Evolutionary conservation across 2,329 filamentous ascomycete genomes (phyloP).

Genomic region (Monosporascus sp.): DNA sequence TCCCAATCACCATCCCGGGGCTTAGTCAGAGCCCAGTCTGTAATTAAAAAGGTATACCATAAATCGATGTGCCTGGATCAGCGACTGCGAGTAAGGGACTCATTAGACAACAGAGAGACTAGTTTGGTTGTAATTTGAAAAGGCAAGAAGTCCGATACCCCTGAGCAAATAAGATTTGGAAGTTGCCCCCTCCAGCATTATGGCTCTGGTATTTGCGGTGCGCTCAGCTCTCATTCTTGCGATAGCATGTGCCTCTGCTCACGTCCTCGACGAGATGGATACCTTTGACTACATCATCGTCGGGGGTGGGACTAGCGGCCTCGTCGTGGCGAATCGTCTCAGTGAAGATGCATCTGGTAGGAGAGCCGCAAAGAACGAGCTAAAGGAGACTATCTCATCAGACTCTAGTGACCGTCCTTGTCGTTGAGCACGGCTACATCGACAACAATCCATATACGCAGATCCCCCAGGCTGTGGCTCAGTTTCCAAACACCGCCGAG

Average conservation of each 20-base stretch:
- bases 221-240: background rate
- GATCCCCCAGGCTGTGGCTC: slow-evolving; percentile 3
- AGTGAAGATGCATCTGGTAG: slow-evolving; percentile 1
- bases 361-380: background rate
- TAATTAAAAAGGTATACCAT: no score
- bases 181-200: background rate
- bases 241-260: background rate
- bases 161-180: no score
- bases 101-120: no score
- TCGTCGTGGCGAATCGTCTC: slow-evolving; percentile 5
- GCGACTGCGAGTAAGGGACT: no score
- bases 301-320: slow-evolving; percentile 5
- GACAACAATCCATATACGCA: background rate
- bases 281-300: slow-evolving; percentile 7
- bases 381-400: no score
- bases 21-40: no score
- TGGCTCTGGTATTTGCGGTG: background rate
- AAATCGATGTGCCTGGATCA: no score
- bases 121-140: no score
- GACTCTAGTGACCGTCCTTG: slow-evolving; percentile 1
- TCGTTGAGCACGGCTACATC: slow-evolving; percentile 6
- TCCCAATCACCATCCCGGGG: no score
- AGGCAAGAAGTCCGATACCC: no score
- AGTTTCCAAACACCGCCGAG: background rate
- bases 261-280: background rate